These are phyloP conservation scores for Lodderomyces orthopsilosis DNA, from an alignment of 1,139 yeast species.

Conservation along the genomic window DNA sequence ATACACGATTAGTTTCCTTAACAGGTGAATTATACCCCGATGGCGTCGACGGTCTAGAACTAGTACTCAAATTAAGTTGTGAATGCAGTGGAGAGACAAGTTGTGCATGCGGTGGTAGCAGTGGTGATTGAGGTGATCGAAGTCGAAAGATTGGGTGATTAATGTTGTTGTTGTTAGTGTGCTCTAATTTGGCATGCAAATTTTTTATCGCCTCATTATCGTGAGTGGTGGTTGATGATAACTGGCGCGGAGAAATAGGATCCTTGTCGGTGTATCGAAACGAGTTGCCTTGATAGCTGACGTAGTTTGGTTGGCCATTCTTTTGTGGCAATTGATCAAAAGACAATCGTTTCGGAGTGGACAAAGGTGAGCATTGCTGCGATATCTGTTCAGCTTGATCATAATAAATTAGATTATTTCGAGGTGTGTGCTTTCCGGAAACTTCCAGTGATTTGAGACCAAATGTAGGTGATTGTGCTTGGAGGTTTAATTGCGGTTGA, in stretches of 20 bases:
- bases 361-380: slow-evolving; percentile 7
- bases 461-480: neutral
- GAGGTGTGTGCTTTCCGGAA: neutral
- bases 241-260: neutral
- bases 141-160: neutral
- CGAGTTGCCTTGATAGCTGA: neutral
- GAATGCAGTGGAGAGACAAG: neutral
- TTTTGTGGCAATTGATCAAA: slow-evolving; percentile 11
- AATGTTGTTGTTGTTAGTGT: slow-evolving; percentile 23
- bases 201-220: neutral
- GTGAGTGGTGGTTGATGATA: neutral
- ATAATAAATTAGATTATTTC: neutral
- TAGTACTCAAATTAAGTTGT: neutral
- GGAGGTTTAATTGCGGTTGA: neutral
- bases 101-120: neutral
- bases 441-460: neutral
- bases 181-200: neutral
- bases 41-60: slow-evolving; percentile 1
- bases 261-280: neutral
- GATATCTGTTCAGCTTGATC: neutral
- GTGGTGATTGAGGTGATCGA: slow-evolving; percentile 11
- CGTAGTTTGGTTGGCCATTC: neutral
- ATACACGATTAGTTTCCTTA: slow-evolving; percentile 80
- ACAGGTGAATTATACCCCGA: slow-evolving; percentile 34
- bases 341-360: slow-evolving; percentile 10